Evolutionary conservation across 805 yeast species (phyloP).

Genomic region (Suhomyces sp.): DNA sequence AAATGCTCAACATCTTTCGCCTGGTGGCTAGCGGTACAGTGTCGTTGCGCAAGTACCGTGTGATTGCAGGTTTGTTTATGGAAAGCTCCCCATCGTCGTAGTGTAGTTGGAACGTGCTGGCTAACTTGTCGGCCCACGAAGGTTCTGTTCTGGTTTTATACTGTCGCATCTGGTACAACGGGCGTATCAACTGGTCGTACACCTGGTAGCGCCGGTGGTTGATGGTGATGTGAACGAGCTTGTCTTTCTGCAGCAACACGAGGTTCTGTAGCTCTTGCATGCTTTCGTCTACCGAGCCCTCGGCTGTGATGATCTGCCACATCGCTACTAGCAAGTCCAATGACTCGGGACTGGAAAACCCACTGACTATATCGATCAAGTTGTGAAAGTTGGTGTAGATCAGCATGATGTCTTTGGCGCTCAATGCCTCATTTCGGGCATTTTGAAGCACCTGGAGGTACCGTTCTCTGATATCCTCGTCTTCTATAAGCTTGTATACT

Average conservation of each 20-base stretch:
- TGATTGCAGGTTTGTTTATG: conserved; percentile 12
- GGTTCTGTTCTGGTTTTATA: neutral
- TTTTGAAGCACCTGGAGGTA: conserved; percentile 14
- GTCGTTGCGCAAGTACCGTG: conserved; percentile 14
- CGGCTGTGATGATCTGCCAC: conserved; percentile 23
- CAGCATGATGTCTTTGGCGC: conserved; percentile 9
- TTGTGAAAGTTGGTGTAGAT: conserved; percentile 17
- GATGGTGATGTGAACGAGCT: conserved; percentile 25
- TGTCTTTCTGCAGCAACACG: conserved; percentile 17
- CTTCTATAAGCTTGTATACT: conserved; percentile 6
- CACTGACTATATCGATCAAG: conserved; percentile 22
- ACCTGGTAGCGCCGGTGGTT: conserved; percentile 22
- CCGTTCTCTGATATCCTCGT: conserved; percentile 7
- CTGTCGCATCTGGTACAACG: conserved; percentile 10
- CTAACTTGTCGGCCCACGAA: conserved; percentile 24
- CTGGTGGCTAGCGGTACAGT: conserved; percentile 12
- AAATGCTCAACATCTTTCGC: conserved; percentile 17
- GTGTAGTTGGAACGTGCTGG: conserved; percentile 21
- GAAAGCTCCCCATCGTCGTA: conserved; percentile 2
- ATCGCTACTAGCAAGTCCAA: conserved; percentile 18
- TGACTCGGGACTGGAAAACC: conserved; percentile 14
- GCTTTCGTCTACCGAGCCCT: neutral
- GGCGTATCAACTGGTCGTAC: conserved; percentile 18
- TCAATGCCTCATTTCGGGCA: neutral
- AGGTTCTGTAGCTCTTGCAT: conserved; percentile 12